These are phyloP conservation scores for Clarkia xantiana DNA, from an alignment of 345 rosid genomes.

Conservation along the genomic window DNA sequence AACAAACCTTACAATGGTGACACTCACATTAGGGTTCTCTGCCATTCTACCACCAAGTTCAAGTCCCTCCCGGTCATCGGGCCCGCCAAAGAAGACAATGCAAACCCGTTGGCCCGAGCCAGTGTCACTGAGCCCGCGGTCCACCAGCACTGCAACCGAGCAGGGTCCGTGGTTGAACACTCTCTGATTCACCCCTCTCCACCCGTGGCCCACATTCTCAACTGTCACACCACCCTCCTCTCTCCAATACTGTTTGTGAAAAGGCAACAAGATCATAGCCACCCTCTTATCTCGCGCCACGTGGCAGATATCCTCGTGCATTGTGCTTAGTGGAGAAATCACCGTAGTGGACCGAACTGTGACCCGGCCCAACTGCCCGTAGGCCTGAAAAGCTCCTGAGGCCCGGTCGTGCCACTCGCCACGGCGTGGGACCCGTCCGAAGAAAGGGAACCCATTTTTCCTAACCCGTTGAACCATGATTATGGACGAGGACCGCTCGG, in stretches of 20 bases:
- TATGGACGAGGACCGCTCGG: slow-evolving; percentile 69
- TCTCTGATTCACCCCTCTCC: slow-evolving; percentile 65
- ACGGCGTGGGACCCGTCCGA: slow-evolving; percentile 27
- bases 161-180: slow-evolving; percentile 58
- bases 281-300: slow-evolving; percentile 58
- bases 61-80: slow-evolving; percentile 69
- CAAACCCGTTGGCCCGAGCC: slow-evolving; percentile 32
- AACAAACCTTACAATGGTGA: slow-evolving; percentile 36
- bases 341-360: slow-evolving; percentile 47
- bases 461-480: slow-evolving; percentile 54
- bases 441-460: slow-evolving; percentile 56
- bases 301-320: slow-evolving; percentile 78
- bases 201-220: slow-evolving; percentile 60
- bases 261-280: slow-evolving; percentile 52
- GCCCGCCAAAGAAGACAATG: slow-evolving; percentile 59
- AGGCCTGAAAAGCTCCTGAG: slow-evolving; percentile 48
- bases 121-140: slow-evolving; percentile 53
- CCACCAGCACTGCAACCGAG: slow-evolving; percentile 64
- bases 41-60: slow-evolving; percentile 70
- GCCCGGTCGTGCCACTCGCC: slow-evolving; percentile 47
- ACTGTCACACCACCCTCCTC: slow-evolving; percentile 22
- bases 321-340: slow-evolving; percentile 42
- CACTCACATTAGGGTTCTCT: slow-evolving; percentile 46
- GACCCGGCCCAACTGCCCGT: slow-evolving; percentile 57
- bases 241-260: slow-evolving; percentile 50